Conservation (phyloP, 495 filamentous ascomycete genomes). For the Aspergillus heteromorphus region DNA sequence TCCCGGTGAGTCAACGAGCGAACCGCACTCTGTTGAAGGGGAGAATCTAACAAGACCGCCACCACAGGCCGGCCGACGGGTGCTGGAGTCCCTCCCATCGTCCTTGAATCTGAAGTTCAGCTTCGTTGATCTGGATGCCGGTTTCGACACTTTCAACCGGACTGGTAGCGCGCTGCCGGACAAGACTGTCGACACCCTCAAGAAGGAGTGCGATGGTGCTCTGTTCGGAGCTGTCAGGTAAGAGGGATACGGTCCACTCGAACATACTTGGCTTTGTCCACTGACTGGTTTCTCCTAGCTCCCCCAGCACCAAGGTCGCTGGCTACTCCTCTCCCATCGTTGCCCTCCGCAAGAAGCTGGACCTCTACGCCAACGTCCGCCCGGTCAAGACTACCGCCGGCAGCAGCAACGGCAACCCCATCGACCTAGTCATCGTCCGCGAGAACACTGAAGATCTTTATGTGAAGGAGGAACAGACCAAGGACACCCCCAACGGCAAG, state of each 20-base stretch:
- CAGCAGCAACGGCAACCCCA: conserved; percentile 51
- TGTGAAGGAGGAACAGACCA: conserved; percentile 92
- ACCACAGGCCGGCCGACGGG: conserved; percentile 66
- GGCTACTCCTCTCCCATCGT: conserved; percentile 98
- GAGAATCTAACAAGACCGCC: conserved; percentile 8
- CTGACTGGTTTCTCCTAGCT: conserved; percentile 38
- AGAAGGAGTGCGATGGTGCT: conserved; percentile 88
- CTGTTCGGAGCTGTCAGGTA: conserved; percentile 91
- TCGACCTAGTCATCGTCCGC: conserved; percentile 96
- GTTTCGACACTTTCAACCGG: conserved; percentile 85
- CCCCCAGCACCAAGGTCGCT: conserved; percentile 78
- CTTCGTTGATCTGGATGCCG: conserved; percentile 87
- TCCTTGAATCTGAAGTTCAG: conserved; percentile 85
- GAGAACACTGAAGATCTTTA: conserved; percentile 99
- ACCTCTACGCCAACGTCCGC: conserved; percentile 95
- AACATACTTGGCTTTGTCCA: too few relatives aligned
- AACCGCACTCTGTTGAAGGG: conserved; percentile 8
- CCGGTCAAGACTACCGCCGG: conserved; percentile 79
- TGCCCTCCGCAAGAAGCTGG: conserved; percentile 88
- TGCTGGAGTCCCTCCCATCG: conserved; percentile 83
- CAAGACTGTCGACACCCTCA: conserved; percentile 77
- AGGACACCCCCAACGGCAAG: conserved; percentile 64
- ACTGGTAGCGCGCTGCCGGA: conserved; percentile 85
- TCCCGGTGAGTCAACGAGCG: conserved; percentile 53
- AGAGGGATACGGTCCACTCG: too few relatives aligned